Evolutionary conservation across 129 eudicot genomes (phyloP).

Genomic region (Kitagawia praeruptora): DNA sequence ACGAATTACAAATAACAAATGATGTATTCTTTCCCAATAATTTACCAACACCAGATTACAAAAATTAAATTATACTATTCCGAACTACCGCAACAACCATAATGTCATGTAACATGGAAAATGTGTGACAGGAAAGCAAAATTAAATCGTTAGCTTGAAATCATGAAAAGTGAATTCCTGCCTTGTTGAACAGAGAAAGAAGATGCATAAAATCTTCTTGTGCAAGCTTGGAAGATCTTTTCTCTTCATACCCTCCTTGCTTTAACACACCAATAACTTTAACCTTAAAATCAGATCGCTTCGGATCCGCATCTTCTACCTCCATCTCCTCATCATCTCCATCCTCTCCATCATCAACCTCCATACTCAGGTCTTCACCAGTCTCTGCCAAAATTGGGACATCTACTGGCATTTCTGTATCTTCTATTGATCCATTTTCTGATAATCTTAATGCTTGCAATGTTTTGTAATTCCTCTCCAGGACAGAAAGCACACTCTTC

Average conservation of each 20-base stretch:
- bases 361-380: conserved; percentile 35
- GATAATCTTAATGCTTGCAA: conserved; percentile 56
- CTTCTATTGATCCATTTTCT: conserved; percentile 17
- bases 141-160: neutral
- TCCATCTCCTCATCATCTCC: conserved; percentile 34
- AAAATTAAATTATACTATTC: neutral
- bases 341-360: conserved; percentile 31
- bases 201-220: conserved; percentile 87
- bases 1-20: neutral
- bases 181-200: conserved; percentile 67
- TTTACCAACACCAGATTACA: neutral
- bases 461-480: conserved; percentile 83
- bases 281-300: conserved; percentile 45
- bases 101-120: neutral
- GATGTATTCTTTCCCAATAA: neutral
- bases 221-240: conserved; percentile 75
- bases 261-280: conserved; percentile 57
- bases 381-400: conserved; percentile 48
- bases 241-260: conserved; percentile 50
- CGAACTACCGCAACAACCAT: neutral
- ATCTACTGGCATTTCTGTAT: conserved; percentile 35
- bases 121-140: conserved; percentile 2
- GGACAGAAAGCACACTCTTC: conserved; percentile 41
- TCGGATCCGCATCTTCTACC: conserved; percentile 35
- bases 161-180: conserved; percentile 77